A percentile compares a stretch with the other conserved stretches of the same genome.
Evolutionary conservation across 805 yeast genomes (phyloP).

Genomic region (Yamadazyma insecticola): DNA sequence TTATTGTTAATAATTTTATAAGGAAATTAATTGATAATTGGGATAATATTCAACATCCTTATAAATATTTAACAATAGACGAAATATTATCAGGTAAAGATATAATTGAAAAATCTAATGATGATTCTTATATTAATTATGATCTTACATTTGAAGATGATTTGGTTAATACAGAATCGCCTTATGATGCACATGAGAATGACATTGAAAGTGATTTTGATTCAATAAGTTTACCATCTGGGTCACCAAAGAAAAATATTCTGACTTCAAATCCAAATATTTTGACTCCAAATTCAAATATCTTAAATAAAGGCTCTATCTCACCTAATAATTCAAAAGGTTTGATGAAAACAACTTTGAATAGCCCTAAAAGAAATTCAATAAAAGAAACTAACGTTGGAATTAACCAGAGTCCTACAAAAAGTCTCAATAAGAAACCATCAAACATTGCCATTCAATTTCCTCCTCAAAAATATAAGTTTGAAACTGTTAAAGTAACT

Average conservation of each 20-base stretch:
- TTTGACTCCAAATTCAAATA: too few species aligned
- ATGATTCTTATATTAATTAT: constrained; percentile 29
- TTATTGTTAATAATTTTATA: constrained; percentile 51
- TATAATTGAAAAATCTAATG: constrained; percentile 11
- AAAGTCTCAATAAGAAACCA: background rate
- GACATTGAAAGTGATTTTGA: too few species aligned
- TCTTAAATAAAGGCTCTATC: too few species aligned
- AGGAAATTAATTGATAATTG: constrained; percentile 51
- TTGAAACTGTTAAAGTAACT: constrained; percentile 7
- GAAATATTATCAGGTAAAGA: constrained; percentile 9
- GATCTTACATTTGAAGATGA: constrained; percentile 27
- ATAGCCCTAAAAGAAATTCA: too few species aligned
- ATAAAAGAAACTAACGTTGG: too few species aligned
- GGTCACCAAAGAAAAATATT: too few species aligned
- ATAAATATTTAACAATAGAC: constrained; percentile 6
- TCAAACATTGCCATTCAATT: constrained; percentile 24
- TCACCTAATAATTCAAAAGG: too few species aligned
- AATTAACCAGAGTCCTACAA: too few species aligned
- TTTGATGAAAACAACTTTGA: too few species aligned
- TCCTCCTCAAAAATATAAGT: constrained; percentile 37
- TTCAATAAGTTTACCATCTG: constrained; percentile 2
- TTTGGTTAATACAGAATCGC: constrained; percentile 16
- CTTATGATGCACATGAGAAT: too few species aligned
- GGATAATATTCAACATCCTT: constrained; percentile 24
- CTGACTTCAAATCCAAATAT: too few species aligned